Evolutionary conservation across 176 grass and related monocot genomes (phyloP).

Genomic region (Echinochloa phyllopogon): DNA sequence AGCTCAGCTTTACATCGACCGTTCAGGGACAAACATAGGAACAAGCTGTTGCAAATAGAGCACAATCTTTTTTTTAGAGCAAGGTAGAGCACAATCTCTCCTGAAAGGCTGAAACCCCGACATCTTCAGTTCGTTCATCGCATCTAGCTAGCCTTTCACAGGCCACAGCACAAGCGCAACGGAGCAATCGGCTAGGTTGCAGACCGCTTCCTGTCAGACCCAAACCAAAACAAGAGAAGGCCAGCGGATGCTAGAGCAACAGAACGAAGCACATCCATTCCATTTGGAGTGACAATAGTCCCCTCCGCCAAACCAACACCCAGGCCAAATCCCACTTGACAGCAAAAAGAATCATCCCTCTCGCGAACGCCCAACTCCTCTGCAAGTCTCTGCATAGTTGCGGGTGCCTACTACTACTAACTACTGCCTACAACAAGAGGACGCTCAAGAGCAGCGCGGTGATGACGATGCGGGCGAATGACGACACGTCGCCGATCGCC

Average conservation of each 20-base stretch:
- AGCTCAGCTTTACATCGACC: background rate
- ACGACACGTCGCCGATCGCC: conserved; percentile 28
- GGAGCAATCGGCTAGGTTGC: background rate
- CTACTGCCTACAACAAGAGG: conserved; percentile 51
- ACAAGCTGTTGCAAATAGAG: background rate
- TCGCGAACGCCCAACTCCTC: conserved; percentile 39
- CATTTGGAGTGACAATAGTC: conserved; percentile 13
- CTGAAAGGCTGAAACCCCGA: background rate
- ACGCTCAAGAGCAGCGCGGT: conserved; percentile 38
- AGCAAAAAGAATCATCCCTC: conserved; percentile 43
- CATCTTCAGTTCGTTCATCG: background rate
- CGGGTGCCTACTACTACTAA: conserved; percentile 16
- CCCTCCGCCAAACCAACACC: conserved; percentile 28
- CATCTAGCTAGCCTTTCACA: background rate
- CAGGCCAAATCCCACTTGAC: conserved; percentile 37
- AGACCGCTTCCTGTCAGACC: background rate
- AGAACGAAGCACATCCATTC: conserved; percentile 21
- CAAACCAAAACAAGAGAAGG: background rate
- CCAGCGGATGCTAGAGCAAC: background rate
- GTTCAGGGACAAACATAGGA: background rate
- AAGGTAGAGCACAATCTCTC: background rate
- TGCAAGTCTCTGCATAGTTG: conserved; percentile 14
- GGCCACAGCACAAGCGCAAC: background rate
- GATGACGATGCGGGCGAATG: conserved; percentile 28
- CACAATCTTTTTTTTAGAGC: too few relatives aligned